Evolutionary conservation across 495 filamentous ascomycete genomes (phyloP).

Genomic region (Penicillium soppii): DNA sequence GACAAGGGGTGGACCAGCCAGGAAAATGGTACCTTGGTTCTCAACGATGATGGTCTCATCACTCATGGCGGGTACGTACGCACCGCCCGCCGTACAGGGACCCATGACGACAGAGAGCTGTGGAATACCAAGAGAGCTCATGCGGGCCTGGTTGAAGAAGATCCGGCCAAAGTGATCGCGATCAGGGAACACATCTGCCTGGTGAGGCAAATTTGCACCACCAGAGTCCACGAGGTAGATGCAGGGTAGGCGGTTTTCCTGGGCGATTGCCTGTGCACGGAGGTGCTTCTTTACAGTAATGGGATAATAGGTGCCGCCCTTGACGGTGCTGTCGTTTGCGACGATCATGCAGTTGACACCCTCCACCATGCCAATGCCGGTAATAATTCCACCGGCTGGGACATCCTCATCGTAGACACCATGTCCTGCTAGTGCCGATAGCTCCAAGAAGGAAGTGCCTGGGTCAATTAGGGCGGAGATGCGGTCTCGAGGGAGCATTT

Average conservation of each 20-base stretch:
- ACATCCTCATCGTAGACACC: conserved; percentile 86
- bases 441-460: conserved; percentile 86
- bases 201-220: conserved; percentile 92
- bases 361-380: conserved; percentile 85
- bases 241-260: conserved; percentile 83
- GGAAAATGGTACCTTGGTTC: conserved; percentile 93
- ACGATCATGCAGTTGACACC: conserved; percentile 93
- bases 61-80: conserved; percentile 96
- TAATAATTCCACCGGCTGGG: conserved; percentile 86
- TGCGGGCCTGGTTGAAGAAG: conserved; percentile 98
- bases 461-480: conserved; percentile 86
- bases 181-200: conserved; percentile 96
- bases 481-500: conserved; percentile 93
- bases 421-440: conserved; percentile 84
- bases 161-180: conserved; percentile 94
- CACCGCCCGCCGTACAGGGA: conserved; percentile 92
- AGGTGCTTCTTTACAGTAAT: conserved; percentile 98
- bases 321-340: conserved; percentile 96
- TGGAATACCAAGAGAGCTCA: conserved; percentile 75
- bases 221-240: conserved; percentile 97
- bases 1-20: conserved; percentile 91
- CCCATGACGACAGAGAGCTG: conserved; percentile 98
- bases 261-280: conserved; percentile 85
- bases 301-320: conserved; percentile 98
- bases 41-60: conserved; percentile 97